These are phyloP conservation scores for Podochytrium sp. DNA, from an alignment of 192 early-diverging fungal species.

Conservation along the genomic window DNA sequence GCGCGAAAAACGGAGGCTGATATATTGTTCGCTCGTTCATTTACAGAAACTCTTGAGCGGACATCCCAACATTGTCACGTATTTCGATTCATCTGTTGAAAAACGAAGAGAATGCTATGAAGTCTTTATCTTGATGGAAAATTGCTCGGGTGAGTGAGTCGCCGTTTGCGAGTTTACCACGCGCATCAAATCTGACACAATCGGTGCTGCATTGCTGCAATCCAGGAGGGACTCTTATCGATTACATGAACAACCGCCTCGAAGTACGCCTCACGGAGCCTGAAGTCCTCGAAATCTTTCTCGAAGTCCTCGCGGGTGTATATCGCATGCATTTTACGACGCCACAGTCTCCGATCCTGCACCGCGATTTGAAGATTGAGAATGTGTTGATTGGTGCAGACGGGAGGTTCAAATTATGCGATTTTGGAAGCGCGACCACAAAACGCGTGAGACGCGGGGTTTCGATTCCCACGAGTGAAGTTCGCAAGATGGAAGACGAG, in stretches of 20 bases:
- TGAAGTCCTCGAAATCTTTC: constrained; percentile 90
- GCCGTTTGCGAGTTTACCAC: too few relatives aligned
- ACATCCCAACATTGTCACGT: constrained; percentile 83
- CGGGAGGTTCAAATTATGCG: constrained; percentile 85
- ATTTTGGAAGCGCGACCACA: constrained; percentile 91
- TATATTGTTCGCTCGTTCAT: too few relatives aligned
- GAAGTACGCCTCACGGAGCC: constrained; percentile 73
- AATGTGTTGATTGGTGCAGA: constrained; percentile 67
- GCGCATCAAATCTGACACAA: too few relatives aligned
- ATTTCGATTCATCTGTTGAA: constrained; percentile 63
- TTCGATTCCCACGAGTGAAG: constrained; percentile 65
- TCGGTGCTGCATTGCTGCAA: neutral
- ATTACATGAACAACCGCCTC: constrained; percentile 84
- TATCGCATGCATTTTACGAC: constrained; percentile 87
- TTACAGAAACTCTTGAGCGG: constrained; percentile 70
- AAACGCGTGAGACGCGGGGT: constrained; percentile 56
- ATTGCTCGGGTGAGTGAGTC: constrained; percentile 75
- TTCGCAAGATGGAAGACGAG: constrained; percentile 85
- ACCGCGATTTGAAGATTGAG: constrained; percentile 82
- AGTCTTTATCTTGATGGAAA: constrained; percentile 89
- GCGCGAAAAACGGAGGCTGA: neutral
- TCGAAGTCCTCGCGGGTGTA: constrained; percentile 83
- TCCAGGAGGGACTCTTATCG: constrained; percentile 76
- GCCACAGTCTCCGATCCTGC: constrained; percentile 74
- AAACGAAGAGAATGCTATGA: constrained; percentile 72